Evolutionary conservation across 129 eudicot species (phyloP), one percentile per base, ranked within the genome.

Genomic region (Escallonia rubra): DNA sequence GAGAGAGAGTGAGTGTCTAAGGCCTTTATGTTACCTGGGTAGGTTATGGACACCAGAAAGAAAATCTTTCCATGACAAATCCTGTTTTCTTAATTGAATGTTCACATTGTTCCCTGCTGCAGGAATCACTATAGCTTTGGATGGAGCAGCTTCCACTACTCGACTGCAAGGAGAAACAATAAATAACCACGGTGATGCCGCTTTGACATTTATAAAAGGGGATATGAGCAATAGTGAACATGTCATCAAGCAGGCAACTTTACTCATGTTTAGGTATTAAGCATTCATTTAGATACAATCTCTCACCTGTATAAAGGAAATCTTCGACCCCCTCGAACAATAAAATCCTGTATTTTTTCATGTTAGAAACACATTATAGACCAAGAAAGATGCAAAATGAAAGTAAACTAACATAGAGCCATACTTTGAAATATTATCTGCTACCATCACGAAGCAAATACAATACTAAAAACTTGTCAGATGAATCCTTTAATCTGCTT

Each of bases 291-390:
- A 23, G 34, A 23, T 23, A 23, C 34, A 23, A 23, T 23, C 34
- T 23, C 34, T 23, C 34, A 92, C 98, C 96, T 92, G 90, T 94
- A 94, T 65, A 94, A 85, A 60, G 99, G 96, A 81, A 86, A 76
- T 65, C 76, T 85, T 58, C 85, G 83, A 76, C 85, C 90, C 67
- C 99, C 99, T 80, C 99, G 79, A 66, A 89, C 66, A 5, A 94
- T 85, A 57, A 70, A 84, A 80, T 94, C 99, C 94, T 83, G 82
- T 69, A 76, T 54, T 64, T 57, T 10, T 13, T 4, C 39, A 66
- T 50, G 67, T 43, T 61, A 62, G 63, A 65, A 41, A 12, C 7
- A 14, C 49, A 47, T 41, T 52, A 10, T 8, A 65, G 57, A 50
- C 42, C 12, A 75, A 59, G 23, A 43, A 76, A 23, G 57, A 64